These are phyloP conservation scores for Cryptococcus neoformans DNA, from an alignment of 1,284 basidiomycete species.

Conservation along the genomic window DNA sequence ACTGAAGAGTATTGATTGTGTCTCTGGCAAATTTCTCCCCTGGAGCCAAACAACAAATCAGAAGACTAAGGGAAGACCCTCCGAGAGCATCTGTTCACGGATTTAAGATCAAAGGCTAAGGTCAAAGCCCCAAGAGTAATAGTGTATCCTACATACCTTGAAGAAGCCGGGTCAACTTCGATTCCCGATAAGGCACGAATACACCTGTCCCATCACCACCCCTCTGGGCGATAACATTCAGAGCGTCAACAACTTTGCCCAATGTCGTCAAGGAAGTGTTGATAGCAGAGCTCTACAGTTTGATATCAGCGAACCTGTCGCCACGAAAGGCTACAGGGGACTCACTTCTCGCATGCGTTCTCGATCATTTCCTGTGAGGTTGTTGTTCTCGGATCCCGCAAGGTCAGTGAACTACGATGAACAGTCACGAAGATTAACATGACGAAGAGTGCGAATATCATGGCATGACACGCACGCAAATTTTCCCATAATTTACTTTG, in stretches of 20 bases:
- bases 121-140: not conserved
- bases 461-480: slow-evolving; percentile 52
- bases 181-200: slow-evolving; percentile 67
- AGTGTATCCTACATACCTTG: slow-evolving; percentile 53
- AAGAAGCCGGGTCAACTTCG: slow-evolving; percentile 73
- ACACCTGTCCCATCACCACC: slow-evolving; percentile 20
- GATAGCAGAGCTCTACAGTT: slow-evolving; percentile 67
- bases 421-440: not conserved
- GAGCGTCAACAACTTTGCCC: slow-evolving; percentile 75
- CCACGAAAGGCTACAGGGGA: not conserved
- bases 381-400: slow-evolving; percentile 84
- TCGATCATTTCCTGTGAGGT: slow-evolving; percentile 75
- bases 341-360: slow-evolving; percentile 61
- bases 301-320: not conserved
- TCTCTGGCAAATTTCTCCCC: slow-evolving; percentile 73
- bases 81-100: slow-evolving; percentile 61
- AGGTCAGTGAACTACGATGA: slow-evolving; percentile 63
- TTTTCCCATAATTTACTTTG: slow-evolving; percentile 63
- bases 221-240: slow-evolving; percentile 61
- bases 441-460: not conserved
- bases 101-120: not conserved
- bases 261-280: slow-evolving; percentile 78
- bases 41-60: slow-evolving; percentile 80
- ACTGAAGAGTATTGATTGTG: slow-evolving; percentile 80
- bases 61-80: slow-evolving; percentile 66